Conservation (phyloP, 1,139 yeast genomes). For the Hemisphaericaspora subhashii region DNA sequence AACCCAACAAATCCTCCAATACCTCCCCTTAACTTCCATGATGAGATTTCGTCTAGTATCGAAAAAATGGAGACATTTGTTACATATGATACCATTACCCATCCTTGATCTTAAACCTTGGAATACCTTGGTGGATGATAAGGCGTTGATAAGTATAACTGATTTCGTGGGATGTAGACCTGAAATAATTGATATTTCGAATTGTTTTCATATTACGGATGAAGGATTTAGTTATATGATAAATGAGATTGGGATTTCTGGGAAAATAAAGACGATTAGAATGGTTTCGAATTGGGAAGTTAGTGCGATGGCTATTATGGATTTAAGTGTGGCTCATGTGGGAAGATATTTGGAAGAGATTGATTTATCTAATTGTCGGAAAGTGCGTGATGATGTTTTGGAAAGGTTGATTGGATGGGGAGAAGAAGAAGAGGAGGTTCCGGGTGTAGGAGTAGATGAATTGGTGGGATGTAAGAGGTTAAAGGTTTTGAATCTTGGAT, state of each 20-base stretch:
- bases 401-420: constrained; percentile 66
- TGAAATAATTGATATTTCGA: constrained; percentile 57
- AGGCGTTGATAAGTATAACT: constrained; percentile 55
- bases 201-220: constrained; percentile 76
- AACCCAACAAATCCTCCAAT: constrained; percentile 52
- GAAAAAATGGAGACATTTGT: constrained; percentile 64
- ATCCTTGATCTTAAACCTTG: constrained; percentile 57
- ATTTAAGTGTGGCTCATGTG: constrained; percentile 63
- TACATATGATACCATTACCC: constrained; percentile 47
- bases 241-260: constrained; percentile 68
- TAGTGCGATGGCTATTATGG: constrained; percentile 80
- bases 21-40: constrained; percentile 52
- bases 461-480: constrained; percentile 56
- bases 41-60: constrained; percentile 60
- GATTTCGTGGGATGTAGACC: constrained; percentile 75
- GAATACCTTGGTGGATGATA: constrained; percentile 61
- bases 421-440: constrained; percentile 14
- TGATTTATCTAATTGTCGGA: constrained; percentile 71
- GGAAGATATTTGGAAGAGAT: constrained; percentile 59
- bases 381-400: constrained; percentile 68
- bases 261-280: constrained; percentile 51
- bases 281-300: constrained; percentile 79
- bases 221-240: constrained; percentile 71
- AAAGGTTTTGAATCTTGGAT: constrained; percentile 56
- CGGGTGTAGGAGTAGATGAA: constrained; percentile 13